phyloP scores from a whole-genome alignment of 1,284 basidiomycete species.

The Melampsora abietis-canadensis region DNA sequence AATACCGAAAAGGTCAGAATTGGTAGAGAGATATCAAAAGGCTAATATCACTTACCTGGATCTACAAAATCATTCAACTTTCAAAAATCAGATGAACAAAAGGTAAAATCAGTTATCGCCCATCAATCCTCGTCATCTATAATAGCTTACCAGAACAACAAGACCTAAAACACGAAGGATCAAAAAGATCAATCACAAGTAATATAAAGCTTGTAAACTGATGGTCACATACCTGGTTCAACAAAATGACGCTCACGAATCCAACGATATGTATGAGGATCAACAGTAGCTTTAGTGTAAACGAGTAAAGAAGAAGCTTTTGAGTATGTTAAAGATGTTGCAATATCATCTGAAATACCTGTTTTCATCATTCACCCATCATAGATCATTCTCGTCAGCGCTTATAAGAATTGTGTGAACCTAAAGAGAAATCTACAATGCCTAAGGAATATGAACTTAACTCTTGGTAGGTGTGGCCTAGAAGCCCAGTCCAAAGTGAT shows the following conservation, averaged over 20 bases:
- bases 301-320: slow-evolving; percentile 32
- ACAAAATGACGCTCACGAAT: slow-evolving; percentile 17
- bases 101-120: neutral
- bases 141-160: slow-evolving; percentile 22
- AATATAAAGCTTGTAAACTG: neutral
- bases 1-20: neutral
- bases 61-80: slow-evolving; percentile 41
- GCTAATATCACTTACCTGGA: slow-evolving; percentile 11
- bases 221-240: slow-evolving; percentile 16
- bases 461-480: slow-evolving; percentile 40
- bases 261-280: slow-evolving; percentile 34
- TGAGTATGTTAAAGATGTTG: slow-evolving; percentile 30
- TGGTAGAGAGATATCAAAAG: neutral
- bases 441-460: neutral
- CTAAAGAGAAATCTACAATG: neutral
- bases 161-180: slow-evolving; percentile 6
- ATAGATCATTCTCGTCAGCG: neutral
- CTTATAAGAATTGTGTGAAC: neutral
- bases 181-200: neutral
- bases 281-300: slow-evolving; percentile 30
- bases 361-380: neutral
- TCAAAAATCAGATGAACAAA: neutral
- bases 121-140: neutral
- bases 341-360: slow-evolving; percentile 36
- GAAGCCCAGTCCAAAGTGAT: neutral